These are phyloP conservation scores for Tricholoma bakamatsutake DNA, from an alignment of 768 basidiomycete genomes.

Conservation along the genomic window DNA sequence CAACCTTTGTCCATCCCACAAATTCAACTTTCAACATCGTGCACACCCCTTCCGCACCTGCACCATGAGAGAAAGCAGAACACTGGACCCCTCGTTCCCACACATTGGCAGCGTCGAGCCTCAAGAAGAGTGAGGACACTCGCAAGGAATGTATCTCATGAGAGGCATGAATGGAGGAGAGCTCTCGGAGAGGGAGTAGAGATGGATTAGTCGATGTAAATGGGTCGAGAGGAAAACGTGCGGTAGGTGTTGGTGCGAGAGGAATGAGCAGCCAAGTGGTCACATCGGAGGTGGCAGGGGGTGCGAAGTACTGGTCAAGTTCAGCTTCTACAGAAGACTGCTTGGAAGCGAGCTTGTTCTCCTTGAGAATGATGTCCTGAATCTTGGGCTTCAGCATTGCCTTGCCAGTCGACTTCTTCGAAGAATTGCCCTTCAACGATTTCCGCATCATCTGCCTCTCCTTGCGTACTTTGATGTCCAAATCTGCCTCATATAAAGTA, in stretches of 20 bases:
- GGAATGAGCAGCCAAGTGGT: conserved; percentile 71
- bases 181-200: conserved; percentile 48
- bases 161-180: conserved; percentile 46
- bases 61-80: conserved; percentile 51
- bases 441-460: conserved; percentile 29
- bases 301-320: conserved; percentile 60
- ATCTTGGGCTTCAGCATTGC: conserved; percentile 29
- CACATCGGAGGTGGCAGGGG: conserved; percentile 29
- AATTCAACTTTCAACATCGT: conserved; percentile 67
- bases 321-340: conserved; percentile 19
- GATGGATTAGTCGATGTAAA: conserved; percentile 23
- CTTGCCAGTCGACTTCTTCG: conserved; percentile 21
- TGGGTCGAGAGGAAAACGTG: conserved; percentile 52
- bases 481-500: conserved; percentile 70
- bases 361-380: conserved; percentile 11
- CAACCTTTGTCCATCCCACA: conserved; percentile 62
- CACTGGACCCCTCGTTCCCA: conserved; percentile 60
- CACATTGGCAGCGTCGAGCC: conserved; percentile 63
- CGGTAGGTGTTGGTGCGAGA: conserved; percentile 67
- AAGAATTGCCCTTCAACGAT: conserved; percentile 17
- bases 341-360: conserved; percentile 6
- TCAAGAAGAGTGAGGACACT: conserved; percentile 62
- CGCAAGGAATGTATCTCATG: conserved; percentile 55
- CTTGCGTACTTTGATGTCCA: conserved; percentile 52
- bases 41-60: conserved; percentile 44